phyloP scores from a whole-genome alignment of 2,329 filamentous ascomycete species.

The Elsinoe australis region DNA sequence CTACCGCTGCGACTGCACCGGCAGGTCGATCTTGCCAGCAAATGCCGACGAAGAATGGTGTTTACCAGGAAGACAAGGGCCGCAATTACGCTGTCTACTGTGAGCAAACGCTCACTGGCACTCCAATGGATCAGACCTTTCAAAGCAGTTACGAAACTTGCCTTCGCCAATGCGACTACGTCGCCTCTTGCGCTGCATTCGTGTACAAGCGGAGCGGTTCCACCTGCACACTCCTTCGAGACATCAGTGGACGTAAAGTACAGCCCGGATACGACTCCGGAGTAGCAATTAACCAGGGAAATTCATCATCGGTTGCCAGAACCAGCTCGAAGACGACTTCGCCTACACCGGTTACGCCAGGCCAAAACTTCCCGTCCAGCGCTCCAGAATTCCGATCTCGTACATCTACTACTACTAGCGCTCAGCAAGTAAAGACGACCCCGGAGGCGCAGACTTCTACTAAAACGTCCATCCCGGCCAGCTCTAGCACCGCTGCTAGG shows the following conservation, averaged over 20 bases:
- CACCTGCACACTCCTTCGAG: not conserved
- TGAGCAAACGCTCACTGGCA: not conserved
- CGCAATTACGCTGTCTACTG: conserved; percentile 17
- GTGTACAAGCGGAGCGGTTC: not conserved
- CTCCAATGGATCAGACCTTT: not conserved
- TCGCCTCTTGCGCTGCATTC: conserved; percentile 7
- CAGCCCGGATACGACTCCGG: conserved; percentile 3
- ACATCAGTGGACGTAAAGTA: not conserved
- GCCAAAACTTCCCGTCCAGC: not conserved
- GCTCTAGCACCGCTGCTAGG: not conserved
- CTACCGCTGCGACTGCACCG: not conserved
- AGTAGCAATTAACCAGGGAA: not conserved
- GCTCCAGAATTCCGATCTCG: conserved; percentile 3
- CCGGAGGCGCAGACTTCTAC: not conserved
- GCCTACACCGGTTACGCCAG: not conserved
- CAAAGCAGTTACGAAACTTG: conserved; percentile 18
- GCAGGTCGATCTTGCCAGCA: conserved; percentile 10
- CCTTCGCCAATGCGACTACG: conserved; percentile 17
- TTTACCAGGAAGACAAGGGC: conserved; percentile 13
- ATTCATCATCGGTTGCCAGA: not conserved
- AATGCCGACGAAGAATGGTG: conserved; percentile 6
- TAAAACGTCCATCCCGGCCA: not conserved
- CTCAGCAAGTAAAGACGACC: not conserved
- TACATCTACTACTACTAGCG: not conserved
- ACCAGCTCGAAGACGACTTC: not conserved